Evolutionary conservation across 257 asterid genomes (phyloP).

Genomic region (Parsonsia alboflavescens): DNA sequence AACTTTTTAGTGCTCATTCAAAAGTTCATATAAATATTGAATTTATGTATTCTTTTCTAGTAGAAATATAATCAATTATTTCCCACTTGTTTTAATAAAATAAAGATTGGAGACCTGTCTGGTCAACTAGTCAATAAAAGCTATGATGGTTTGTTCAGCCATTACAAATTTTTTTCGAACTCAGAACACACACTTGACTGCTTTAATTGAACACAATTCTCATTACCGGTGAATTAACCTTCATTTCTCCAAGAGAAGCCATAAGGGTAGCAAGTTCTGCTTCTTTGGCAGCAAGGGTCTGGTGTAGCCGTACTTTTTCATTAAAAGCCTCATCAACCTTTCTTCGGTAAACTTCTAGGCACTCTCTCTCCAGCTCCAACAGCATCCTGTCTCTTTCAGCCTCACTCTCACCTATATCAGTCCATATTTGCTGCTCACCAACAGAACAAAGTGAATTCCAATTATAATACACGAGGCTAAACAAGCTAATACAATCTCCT

Average conservation of each 20-base stretch:
- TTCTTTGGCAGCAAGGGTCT: conserved; percentile 78
- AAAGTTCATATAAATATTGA: no score
- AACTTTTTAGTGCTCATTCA: no score
- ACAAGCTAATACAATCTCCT: background rate
- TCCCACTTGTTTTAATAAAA: no score
- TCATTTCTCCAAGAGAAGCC: conserved; percentile 84
- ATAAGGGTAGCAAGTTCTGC: conserved; percentile 83
- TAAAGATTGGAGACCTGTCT: background rate
- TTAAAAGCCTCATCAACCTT: conserved; percentile 86
- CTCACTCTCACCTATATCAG: conserved; percentile 82
- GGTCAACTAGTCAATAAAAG: background rate
- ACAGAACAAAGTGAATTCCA: background rate
- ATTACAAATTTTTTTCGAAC: background rate
- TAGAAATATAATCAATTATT: no score
- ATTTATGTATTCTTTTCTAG: no score
- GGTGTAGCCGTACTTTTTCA: conserved; percentile 72
- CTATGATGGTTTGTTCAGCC: background rate
- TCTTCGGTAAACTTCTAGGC: conserved; percentile 73
- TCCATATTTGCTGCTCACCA: conserved; percentile 78
- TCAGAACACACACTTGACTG: background rate
- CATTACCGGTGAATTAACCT: conserved; percentile 54
- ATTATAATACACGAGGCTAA: background rate
- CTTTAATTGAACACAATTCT: background rate
- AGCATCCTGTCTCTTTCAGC: conserved; percentile 75
- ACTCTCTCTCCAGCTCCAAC: conserved; percentile 80